Evolutionary conservation across 106 monocot species (phyloP).

Genomic region (Dioscorea alata): DNA sequence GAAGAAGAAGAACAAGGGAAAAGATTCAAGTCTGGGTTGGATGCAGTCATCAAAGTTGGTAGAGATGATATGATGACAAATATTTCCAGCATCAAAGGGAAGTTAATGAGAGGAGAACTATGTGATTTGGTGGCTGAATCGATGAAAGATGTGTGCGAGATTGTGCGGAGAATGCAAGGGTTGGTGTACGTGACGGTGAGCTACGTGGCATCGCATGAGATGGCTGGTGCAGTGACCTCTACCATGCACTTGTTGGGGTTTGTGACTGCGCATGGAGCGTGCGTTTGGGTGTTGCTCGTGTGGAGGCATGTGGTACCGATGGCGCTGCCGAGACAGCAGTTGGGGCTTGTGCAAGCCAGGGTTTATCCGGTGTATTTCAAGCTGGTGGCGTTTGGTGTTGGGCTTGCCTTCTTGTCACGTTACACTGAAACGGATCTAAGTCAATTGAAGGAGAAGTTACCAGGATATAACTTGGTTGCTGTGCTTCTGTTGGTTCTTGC

Average conservation of each 20-base stretch:
- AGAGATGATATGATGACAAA: too few relatives aligned
- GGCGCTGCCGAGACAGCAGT: slow-evolving; percentile 67
- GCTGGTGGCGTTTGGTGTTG: slow-evolving; percentile 32
- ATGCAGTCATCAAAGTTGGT: too few relatives aligned
- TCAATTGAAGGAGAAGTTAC: slow-evolving; percentile 17
- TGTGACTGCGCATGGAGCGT: slow-evolving; percentile 52
- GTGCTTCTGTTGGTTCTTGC: slow-evolving; percentile 36
- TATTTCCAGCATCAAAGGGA: too few relatives aligned
- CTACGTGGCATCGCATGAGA: slow-evolving; percentile 15
- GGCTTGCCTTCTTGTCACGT: slow-evolving; percentile 26
- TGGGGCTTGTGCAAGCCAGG: slow-evolving; percentile 74
- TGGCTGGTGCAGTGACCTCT: slow-evolving; percentile 11
- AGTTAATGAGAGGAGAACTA: not conserved
- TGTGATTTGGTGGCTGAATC: not conserved
- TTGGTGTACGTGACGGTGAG: slow-evolving; percentile 25
- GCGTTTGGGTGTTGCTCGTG: slow-evolving; percentile 80
- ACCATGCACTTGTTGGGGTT: slow-evolving; percentile 48
- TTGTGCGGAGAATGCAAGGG: slow-evolving; percentile 25
- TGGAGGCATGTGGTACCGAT: slow-evolving; percentile 66
- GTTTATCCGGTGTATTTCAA: slow-evolving; percentile 79
- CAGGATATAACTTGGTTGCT: slow-evolving; percentile 43
- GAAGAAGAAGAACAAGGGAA: too few relatives aligned
- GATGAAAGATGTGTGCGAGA: slow-evolving; percentile 35
- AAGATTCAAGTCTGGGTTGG: too few relatives aligned
- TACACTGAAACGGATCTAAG: slow-evolving; percentile 12